Evolutionary conservation across 805 yeast genomes (phyloP).

Genomic region (Cyberlindnera nakhonratchasimensis): DNA sequence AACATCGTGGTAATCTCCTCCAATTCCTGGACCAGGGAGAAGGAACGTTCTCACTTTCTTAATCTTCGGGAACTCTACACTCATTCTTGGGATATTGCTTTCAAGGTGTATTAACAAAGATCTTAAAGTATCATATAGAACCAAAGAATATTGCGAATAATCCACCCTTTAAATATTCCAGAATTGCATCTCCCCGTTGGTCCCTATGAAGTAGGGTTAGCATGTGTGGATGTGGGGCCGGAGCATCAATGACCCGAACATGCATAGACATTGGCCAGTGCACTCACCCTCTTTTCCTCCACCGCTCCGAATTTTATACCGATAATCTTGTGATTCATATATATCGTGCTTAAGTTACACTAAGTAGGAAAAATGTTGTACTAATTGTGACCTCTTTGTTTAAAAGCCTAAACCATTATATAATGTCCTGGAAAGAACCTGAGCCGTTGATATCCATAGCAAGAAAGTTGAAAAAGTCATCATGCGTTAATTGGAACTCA

Average conservation of each 20-base stretch:
- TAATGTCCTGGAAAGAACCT: slow-evolving; percentile 20
- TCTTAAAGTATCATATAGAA: too few relatives aligned
- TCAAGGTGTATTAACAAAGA: neutral
- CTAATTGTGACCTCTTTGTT: neutral
- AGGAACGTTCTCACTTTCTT: slow-evolving; percentile 41
- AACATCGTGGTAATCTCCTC: slow-evolving; percentile 51
- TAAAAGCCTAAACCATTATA: neutral
- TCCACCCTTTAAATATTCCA: too few relatives aligned
- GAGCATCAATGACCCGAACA: slow-evolving; percentile 2
- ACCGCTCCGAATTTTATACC: neutral
- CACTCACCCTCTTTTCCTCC: too few relatives aligned
- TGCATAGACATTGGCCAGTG: too few relatives aligned
- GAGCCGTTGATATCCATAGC: slow-evolving; percentile 27
- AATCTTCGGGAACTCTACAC: slow-evolving; percentile 40
- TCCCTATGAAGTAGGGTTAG: too few relatives aligned
- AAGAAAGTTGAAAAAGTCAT: slow-evolving; percentile 30
- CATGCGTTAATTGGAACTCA: slow-evolving; percentile 27
- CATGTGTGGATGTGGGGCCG: too few relatives aligned
- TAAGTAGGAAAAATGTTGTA: neutral
- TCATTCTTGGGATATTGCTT: slow-evolving; percentile 14
- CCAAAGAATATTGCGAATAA: too few relatives aligned
- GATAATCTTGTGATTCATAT: neutral
- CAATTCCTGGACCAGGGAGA: slow-evolving; percentile 42
- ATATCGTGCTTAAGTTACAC: too few relatives aligned
- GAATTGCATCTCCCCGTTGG: too few relatives aligned